phyloP scores from a whole-genome alignment of 2,329 filamentous ascomycete species.

The Aspergillus luchuensis region DNA sequence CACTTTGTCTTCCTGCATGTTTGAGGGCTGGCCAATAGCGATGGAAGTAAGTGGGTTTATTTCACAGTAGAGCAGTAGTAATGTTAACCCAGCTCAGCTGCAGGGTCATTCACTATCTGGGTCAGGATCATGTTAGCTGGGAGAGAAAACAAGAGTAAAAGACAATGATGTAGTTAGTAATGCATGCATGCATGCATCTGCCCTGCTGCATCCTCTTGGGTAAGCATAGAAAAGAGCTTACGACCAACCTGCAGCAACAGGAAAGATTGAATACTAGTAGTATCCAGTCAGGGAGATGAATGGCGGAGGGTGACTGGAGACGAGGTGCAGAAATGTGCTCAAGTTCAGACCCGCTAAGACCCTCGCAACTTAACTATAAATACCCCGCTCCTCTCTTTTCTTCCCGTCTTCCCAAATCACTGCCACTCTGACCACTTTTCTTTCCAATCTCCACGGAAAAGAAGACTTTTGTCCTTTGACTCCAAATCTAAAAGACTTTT shows the following conservation, averaged over 20 bases:
- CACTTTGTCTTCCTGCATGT: constrained; percentile 9
- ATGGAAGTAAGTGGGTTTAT: too few relatives aligned
- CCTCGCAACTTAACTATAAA: constrained; percentile 26
- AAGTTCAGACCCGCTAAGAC: constrained; percentile 4
- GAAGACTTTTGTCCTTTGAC: background rate
- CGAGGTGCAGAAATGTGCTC: constrained; percentile 31
- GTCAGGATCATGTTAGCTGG: background rate
- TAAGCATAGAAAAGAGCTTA: background rate
- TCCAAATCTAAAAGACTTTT: background rate
- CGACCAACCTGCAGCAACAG: background rate
- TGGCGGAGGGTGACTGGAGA: background rate
- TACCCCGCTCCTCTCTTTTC: constrained; percentile 10
- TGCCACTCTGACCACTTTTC: background rate
- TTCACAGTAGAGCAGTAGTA: background rate
- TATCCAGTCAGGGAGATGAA: background rate
- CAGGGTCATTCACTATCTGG: background rate
- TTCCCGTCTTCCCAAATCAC: background rate
- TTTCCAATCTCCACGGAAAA: background rate
- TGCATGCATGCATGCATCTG: background rate
- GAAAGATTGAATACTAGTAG: background rate
- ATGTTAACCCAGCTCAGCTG: background rate
- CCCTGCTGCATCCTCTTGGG: background rate
- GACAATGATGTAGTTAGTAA: background rate
- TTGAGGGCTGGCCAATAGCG: background rate
- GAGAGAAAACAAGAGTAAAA: background rate